Conservation (phyloP, 1,284 basidiomycete genomes). For the Vanrija sp. region DNA sequence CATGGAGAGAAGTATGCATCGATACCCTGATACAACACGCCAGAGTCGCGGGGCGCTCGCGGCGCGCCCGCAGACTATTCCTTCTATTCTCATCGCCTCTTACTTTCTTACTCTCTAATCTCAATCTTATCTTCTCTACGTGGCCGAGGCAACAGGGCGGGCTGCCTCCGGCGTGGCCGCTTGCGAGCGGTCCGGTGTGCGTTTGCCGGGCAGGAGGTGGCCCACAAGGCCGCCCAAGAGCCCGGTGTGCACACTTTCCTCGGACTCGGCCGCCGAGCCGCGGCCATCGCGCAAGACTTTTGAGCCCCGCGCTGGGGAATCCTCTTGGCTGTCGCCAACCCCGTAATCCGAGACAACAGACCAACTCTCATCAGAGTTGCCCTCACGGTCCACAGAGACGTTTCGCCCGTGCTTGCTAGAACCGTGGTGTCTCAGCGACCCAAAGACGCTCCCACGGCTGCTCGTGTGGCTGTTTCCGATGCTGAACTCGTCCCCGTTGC, state of each 20-base stretch:
- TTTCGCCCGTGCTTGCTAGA: background rate
- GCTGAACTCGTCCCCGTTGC: background rate
- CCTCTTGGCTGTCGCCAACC: background rate
- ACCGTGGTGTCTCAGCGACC: too few relatives aligned
- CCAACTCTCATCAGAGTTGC: slow-evolving; percentile 18
- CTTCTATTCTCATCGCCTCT: too few relatives aligned
- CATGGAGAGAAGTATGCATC: slow-evolving; percentile 15
- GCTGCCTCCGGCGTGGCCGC: background rate
- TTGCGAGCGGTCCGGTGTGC: background rate
- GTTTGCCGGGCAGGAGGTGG: background rate
- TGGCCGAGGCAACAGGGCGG: background rate
- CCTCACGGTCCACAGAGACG: background rate
- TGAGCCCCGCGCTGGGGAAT: background rate
- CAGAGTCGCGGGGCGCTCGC: background rate
- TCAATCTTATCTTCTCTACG: background rate
- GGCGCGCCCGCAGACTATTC: background rate
- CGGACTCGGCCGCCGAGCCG: background rate
- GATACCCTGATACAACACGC: slow-evolving; percentile 13
- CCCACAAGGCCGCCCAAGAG: background rate
- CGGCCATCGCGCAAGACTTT: background rate
- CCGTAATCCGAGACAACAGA: slow-evolving; percentile 13
- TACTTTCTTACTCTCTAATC: background rate
- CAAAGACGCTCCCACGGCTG: background rate
- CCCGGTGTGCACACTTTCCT: background rate
- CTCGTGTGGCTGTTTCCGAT: background rate